Evolutionary conservation across 345 rosid species (phyloP), one percentile per base, ranked within the genome.

Genomic region (Anastatica hierochuntica): DNA sequence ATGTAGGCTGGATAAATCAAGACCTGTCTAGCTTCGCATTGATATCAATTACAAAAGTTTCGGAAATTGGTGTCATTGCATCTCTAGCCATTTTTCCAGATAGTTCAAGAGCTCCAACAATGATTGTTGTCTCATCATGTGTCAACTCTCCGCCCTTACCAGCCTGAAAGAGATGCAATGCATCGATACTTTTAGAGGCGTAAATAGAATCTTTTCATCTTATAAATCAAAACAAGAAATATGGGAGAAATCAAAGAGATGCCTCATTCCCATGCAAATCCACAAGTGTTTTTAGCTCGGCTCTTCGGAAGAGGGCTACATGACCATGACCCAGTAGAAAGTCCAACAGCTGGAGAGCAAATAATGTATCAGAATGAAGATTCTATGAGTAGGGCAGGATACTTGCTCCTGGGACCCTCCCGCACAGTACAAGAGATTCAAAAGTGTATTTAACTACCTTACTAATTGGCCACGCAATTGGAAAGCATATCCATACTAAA

Each of bases 141-240:
- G 98, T 88, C 67, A 92, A 52, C 66, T 92, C 98, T 46, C 98
- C 98, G 46, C 98, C 98, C 67, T 92, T 92, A 36, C 98, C 98
- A 49, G 98, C 98, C 98, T 88, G 69, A 42, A 40, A 63, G 48
- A 63, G 31, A 40, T 10, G 40, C 62, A 20, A 0, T 19, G 7
- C 35, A 14, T n/a, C 2, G 39, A 36, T 13, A 34, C 29, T n/a
- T n/a, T n/a, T n/a, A n/a, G n/a, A n/a, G n/a, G n/a, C n/a, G n/a
- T n/a, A n/a, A 15, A n/a, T n/a, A n/a, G 41, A 43, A 43, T 52
- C 60, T 66, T 37, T 10, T 14, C 54, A 50, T 37, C 52, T 50
- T 26, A 43, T 36, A 50, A 34, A 52, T 29, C 53, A 6, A n/a
- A 51, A 15, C 55, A 44, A 21, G 2, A 74, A 74, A 31, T 51